Evolutionary conservation across 169 alveolate genomes (phyloP), one percentile per base, ranked within the genome.

Genomic region (Plasmodium blacklocki): DNA sequence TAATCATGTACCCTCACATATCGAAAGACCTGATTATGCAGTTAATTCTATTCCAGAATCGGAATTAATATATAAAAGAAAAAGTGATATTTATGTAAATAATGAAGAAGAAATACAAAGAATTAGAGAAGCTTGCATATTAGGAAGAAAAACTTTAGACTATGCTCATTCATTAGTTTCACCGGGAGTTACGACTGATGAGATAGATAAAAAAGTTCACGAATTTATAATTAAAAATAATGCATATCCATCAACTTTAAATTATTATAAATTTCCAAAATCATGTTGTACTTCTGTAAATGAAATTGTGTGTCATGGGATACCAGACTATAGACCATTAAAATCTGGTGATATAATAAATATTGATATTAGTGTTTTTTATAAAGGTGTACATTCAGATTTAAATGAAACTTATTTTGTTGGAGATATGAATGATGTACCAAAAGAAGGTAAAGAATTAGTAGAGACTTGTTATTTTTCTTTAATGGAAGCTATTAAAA

Each of bases 231-330:
- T 98, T 32, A 93, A 93, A 15, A 95, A 97, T 88, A 95, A 97
- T 91, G 99, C 98, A n/a, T 98, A 99, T 88, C 99, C 99, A 3
- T 97, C 99, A 7, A 99, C 99, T 18, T 93, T 99, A 64, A 98
- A 98, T 93, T 99, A 98, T 94, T 95, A 97, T 88, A 93, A 94
- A 52, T 99, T 98, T 92, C 99, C 99, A 8, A 98, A 98, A 92
- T 96, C 99, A 11, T 91, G 97, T 64, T 99, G 99, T 94, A 97
- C 99, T 39, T 96, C 99, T 49, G 99, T 98, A 14, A 99, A 99
- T 88, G 99, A 99, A 92, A 99, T 97, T 32, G 97, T 98, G 21
- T 98, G 99, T 88, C 99, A 99, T 93, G 99, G 99, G 26, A 98
- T 98, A 56, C 99, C 99, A 29, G 99, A 98, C 93, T 83, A 85